Evolutionary conservation across 257 asterid species (phyloP).

Genomic region (Osmanthus fragrans): DNA sequence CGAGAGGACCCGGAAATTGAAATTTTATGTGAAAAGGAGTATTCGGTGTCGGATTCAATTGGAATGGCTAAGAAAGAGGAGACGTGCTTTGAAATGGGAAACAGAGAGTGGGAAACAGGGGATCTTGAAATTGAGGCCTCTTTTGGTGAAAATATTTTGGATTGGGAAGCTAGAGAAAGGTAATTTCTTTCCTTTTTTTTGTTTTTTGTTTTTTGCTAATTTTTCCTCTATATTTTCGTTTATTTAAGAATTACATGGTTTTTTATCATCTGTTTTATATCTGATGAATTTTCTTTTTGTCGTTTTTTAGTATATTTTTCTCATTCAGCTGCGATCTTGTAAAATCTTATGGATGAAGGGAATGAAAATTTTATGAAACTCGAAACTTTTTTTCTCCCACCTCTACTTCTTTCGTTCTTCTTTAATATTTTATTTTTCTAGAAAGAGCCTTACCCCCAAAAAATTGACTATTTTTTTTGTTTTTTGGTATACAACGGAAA

Average conservation of each 20-base stretch:
- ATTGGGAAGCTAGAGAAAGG: conserved; percentile 36
- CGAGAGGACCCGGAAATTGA: not conserved
- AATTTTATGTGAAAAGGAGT: not conserved
- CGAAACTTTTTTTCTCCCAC: not conserved
- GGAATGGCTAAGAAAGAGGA: conserved; percentile 16
- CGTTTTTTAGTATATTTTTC: not conserved
- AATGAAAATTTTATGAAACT: not conserved
- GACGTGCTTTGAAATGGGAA: not conserved
- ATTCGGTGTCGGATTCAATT: conserved; percentile 32
- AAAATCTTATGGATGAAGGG: not conserved
- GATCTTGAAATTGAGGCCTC: conserved; percentile 27
- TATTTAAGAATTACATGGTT: not conserved
- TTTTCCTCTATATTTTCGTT: not conserved
- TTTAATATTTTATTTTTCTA: not conserved
- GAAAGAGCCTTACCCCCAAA: not conserved
- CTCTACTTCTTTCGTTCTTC: not conserved
- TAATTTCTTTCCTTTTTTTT: not conserved
- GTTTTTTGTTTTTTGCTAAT: not conserved
- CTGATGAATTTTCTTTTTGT: not conserved
- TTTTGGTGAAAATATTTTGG: conserved; percentile 34
- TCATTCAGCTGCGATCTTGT: not conserved
- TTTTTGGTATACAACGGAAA: conserved; percentile 13
- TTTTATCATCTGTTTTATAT: not conserved
- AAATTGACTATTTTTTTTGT: not conserved
- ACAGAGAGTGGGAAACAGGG: conserved; percentile 14